Evolutionary conservation across 306 rosid genomes (phyloP), one percentile per base, ranked within the genome.

Genomic region (Acmispon strigosus): DNA sequence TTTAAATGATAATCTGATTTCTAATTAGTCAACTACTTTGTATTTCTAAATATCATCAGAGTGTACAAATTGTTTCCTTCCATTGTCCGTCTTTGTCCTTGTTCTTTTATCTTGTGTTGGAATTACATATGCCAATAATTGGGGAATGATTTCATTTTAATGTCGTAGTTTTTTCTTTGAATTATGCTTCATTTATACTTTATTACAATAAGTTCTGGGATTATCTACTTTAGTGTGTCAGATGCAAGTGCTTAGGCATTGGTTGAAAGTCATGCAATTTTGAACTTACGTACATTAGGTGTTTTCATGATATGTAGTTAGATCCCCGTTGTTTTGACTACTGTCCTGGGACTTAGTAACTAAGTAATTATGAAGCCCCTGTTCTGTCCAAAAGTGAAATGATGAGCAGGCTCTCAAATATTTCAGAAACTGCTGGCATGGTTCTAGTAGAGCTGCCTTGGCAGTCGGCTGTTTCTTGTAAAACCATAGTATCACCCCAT

Each of bases 401-500:
- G 66, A 36, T 68, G 27, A 20, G 77, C 77, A 55, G 79, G 74
- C 63, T 74, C 58, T 70, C 77, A 62, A 61, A 68, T 78, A 54
- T 76, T 73, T 63, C 27, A 76, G 67, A 78, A 65, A 79, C 72
- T 76, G 77, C 62, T 9, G 77, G 51, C 63, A 66, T 78, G 70
- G 81, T 74, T 72, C 74, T 80, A 20, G 77, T 82, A 83, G 62
- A 79, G 76, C 66, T 42, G 58, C 69, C 43, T 59, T 12, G 45
- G 37, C 73, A 63, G 80, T 82, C 13, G 41, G 32, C 70, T 67
- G 79, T 82, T 60, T 80, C 77, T 72, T 83, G 81, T 76, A 70
- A 81, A 84, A 76, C 75, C 89, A 60, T 77, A 76, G 80, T 79
- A 59, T 88, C 84, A 82, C 88, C 80, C 86, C 80, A 11, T 58